Evolutionary conservation across 1,139 yeast species (phyloP).

Genomic region (Cylindricascospora bacillispora): DNA sequence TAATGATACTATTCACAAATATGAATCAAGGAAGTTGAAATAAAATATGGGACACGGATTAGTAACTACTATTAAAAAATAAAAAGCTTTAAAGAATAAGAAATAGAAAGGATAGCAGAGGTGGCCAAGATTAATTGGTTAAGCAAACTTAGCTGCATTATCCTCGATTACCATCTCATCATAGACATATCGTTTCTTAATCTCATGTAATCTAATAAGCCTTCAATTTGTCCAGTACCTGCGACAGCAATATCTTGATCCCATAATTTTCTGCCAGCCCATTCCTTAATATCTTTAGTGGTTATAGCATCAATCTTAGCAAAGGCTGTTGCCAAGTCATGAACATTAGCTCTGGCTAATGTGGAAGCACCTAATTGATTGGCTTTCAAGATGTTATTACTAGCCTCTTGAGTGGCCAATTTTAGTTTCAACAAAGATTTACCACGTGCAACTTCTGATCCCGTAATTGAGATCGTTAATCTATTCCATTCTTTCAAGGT

Average conservation of each 20-base stretch:
- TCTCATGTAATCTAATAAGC: conserved; percentile 69
- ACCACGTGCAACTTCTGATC: conserved; percentile 68
- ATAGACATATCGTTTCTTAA: conserved; percentile 77
- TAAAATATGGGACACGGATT: too few relatives aligned
- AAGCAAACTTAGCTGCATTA: too few relatives aligned
- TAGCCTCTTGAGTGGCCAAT: conserved; percentile 36
- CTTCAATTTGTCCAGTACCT: conserved; percentile 79
- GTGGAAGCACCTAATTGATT: conserved; percentile 48
- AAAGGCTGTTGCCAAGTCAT: conserved; percentile 34
- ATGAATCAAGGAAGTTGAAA: too few relatives aligned
- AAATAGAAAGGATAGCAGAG: too few relatives aligned
- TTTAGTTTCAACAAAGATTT: conserved; percentile 57
- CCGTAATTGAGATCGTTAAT: conserved; percentile 60
- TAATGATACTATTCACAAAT: too few relatives aligned
- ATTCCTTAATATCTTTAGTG: conserved; percentile 45
- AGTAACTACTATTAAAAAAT: too few relatives aligned
- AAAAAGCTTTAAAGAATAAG: too few relatives aligned
- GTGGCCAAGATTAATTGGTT: too few relatives aligned
- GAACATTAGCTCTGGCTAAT: conserved; percentile 46
- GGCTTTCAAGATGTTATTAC: conserved; percentile 39
- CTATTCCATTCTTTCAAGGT: conserved; percentile 80
- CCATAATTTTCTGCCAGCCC: conserved; percentile 70
- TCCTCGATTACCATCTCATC: conserved; percentile 61
- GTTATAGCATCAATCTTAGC: conserved; percentile 52
- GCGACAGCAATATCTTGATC: conserved; percentile 75